Evolutionary conservation across 768 basidiomycete species (phyloP).

Genomic region (Kwoniella pini): DNA sequence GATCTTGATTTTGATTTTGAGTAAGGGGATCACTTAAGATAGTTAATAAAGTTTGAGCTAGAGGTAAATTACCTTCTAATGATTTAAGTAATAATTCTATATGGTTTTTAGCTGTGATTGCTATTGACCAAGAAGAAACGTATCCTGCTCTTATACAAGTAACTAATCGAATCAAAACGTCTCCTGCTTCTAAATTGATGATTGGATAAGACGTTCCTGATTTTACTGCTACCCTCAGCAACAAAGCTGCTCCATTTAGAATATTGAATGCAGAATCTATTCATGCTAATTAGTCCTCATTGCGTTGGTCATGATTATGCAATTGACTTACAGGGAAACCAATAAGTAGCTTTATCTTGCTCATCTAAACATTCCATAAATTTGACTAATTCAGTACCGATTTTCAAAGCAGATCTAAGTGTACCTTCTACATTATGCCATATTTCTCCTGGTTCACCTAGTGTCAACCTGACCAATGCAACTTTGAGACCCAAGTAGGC

Average conservation of each 20-base stretch:
- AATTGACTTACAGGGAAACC: constrained; percentile 29
- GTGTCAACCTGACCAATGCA: neutral
- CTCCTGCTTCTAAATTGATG: neutral
- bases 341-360: constrained; percentile 12
- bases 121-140: neutral
- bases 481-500: neutral
- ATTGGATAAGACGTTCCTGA: neutral
- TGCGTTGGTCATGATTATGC: no score
- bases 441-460: constrained; percentile 3
- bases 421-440: neutral
- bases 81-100: constrained; percentile 1
- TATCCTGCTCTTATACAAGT: constrained; percentile 7
- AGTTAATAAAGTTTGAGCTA: neutral
- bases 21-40: constrained; percentile 4
- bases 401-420: neutral
- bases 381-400: constrained; percentile 8
- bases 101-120: constrained; percentile 9
- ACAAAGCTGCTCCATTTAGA: constrained; percentile 16
- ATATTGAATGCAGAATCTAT: constrained; percentile 25
- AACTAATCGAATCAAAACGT: neutral
- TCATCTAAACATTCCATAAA: constrained; percentile 18
- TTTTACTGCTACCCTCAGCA: constrained; percentile 19
- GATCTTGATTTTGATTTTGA: neutral
- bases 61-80: neutral
- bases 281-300: no score